Evolutionary conservation across 306 rosid species (phyloP), one percentile per base, ranked within the genome.

Genomic region (Trifolium repens): DNA sequence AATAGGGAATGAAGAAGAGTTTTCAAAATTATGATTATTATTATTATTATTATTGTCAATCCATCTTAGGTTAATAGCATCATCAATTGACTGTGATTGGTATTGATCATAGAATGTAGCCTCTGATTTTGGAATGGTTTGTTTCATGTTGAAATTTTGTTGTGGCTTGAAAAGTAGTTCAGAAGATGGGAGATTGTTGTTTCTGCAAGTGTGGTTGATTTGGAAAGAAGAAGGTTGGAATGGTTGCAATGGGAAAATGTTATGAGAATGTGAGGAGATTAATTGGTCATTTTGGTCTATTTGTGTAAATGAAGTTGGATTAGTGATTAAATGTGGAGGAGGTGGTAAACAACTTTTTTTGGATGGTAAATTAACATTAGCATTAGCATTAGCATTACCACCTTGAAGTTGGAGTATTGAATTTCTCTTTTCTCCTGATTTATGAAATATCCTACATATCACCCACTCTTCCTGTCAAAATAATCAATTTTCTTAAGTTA

Each of bases 381-480:
- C 40, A 30, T 30, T 30, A 22, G 24, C 24, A 26, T 26, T 27
- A 60, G 19, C 19, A 13, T 14, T 7, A 32, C 13, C 37, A 10
- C 10, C 17, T 60, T 59, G 32, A 59, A 30, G 10, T 61, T 61
- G 87, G 32, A 80, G 72, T 9, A 75, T 5, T n/a, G 81, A 63
- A 64, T 39, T 75, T 60, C 68, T 88, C 80, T 87, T 88, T 73
- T 87, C 96, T 66, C 79, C 90, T 5, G 59, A 57, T 85, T 85
- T 91, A 78, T 91, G 86, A 85, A 88, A 79, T 74, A 88, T 89
- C 78, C 97, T 88, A 80, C 97, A 91, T 69, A 89, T 89, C 78
- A 91, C 96, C 97, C 97, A 89, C 76, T 91, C 97, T 76, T 91
- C 96, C 97, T 91, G 88, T 11, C 17, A 65, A 40, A 24, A 5